Percentiles rank a stretch among this genome's conserved stretches.
phyloP scores from a whole-genome alignment of 495 filamentous ascomycete species.

The Apiosordaria backusii region DNA sequence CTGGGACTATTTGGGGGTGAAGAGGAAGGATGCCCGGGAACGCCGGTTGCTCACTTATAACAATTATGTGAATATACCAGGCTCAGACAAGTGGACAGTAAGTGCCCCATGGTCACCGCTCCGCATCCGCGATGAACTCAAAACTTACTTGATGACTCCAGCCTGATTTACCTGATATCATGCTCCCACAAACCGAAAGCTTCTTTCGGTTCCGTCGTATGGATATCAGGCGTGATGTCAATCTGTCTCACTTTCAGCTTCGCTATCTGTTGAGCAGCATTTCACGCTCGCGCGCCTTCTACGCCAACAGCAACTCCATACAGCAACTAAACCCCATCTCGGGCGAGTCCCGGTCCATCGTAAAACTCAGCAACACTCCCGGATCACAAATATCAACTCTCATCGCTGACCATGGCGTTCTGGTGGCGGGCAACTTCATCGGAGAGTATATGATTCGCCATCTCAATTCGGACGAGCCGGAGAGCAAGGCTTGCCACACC shows the following conservation, averaged over 20 bases:
- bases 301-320: slow-evolving; percentile 61
- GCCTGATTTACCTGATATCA: slow-evolving; percentile 31
- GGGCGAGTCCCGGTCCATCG: slow-evolving; percentile 46
- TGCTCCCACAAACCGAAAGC: slow-evolving; percentile 45
- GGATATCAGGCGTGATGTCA: slow-evolving; percentile 60
- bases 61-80: slow-evolving; percentile 53
- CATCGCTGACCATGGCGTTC: slow-evolving; percentile 59
- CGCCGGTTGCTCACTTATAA: slow-evolving; percentile 54
- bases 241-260: slow-evolving; percentile 81
- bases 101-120: slow-evolving; percentile 14
- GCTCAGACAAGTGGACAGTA: slow-evolving; percentile 39
- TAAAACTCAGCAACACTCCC: slow-evolving; percentile 57
- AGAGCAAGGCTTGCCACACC: slow-evolving; percentile 44
- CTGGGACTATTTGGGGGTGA: slow-evolving; percentile 64
- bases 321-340: slow-evolving; percentile 52
- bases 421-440: slow-evolving; percentile 75
- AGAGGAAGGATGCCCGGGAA: slow-evolving; percentile 55
- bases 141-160: slow-evolving; percentile 9
- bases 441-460: slow-evolving; percentile 73
- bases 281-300: slow-evolving; percentile 73
- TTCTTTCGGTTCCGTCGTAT: slow-evolving; percentile 71
- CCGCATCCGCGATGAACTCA: neutral
- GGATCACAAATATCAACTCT: slow-evolving; percentile 66
- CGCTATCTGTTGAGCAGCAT: slow-evolving; percentile 75
- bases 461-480: slow-evolving; percentile 44